Evolutionary conservation across 2,329 filamentous ascomycete species (phyloP).

Genomic region (Fusarium sororula): DNA sequence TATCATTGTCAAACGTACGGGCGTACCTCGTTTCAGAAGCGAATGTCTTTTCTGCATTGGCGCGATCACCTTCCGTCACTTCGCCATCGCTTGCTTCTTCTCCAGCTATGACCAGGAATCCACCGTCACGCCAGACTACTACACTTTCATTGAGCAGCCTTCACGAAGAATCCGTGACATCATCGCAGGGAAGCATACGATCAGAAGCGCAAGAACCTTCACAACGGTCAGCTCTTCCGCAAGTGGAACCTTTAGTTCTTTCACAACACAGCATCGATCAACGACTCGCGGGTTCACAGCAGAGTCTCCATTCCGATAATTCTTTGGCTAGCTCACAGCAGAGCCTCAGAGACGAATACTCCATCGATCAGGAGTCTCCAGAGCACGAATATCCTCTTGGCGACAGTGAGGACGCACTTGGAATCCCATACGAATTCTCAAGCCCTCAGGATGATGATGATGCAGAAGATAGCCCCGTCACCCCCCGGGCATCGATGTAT

Average conservation of each 20-base stretch:
- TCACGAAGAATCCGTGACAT: conserved; percentile 38
- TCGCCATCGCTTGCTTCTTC: conserved; percentile 58
- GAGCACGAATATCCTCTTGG: conserved; percentile 44
- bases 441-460: conserved; percentile 50
- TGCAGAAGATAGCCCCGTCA: conserved; percentile 54
- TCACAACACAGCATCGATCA: conserved; percentile 17
- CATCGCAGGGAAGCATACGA: conserved; percentile 40
- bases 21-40: conserved; percentile 74
- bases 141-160: conserved; percentile 43
- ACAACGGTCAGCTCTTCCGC: conserved; percentile 35
- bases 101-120: conserved; percentile 56
- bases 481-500: conserved; percentile 63
- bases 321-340: conserved; percentile 37
- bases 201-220: conserved; percentile 31
- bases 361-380: conserved; percentile 27
- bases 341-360: conserved; percentile 39
- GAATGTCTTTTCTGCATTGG: conserved; percentile 69
- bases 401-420: conserved; percentile 65
- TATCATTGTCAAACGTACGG: conserved; percentile 70
- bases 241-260: not conserved
- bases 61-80: conserved; percentile 63
- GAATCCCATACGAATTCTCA: conserved; percentile 64
- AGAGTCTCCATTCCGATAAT: conserved; percentile 19
- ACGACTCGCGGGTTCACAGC: conserved; percentile 33
- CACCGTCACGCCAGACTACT: conserved; percentile 47